Conservation (phyloP, 2,329 filamentous ascomycete species). For the Sarocladium strictum region DNA sequence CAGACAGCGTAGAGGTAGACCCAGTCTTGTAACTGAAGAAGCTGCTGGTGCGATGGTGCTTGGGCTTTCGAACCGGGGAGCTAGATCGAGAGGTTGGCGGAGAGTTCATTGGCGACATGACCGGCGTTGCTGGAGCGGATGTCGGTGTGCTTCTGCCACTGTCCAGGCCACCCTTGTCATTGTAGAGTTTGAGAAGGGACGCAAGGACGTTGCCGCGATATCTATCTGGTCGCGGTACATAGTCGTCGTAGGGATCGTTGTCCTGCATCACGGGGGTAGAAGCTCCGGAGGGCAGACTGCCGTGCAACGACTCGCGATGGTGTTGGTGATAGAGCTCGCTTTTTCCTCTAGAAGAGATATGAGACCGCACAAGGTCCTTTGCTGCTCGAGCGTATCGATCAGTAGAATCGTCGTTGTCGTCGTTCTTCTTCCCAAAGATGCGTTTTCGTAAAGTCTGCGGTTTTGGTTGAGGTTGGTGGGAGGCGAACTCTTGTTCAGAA, state of each 20-base stretch:
- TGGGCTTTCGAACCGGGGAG: constrained; percentile 27
- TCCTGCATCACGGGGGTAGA: constrained; percentile 25
- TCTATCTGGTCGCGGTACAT: constrained; percentile 59
- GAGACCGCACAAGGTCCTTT: constrained; percentile 29
- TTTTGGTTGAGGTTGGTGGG: background rate
- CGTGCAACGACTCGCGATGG: background rate
- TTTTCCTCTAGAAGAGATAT: constrained; percentile 12
- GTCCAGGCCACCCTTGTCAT: constrained; percentile 32
- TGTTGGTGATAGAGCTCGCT: constrained; percentile 5
- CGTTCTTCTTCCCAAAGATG: background rate
- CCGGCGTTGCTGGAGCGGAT: constrained; percentile 27
- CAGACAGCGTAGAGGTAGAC: constrained; percentile 37
- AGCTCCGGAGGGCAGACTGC: constrained; percentile 24
- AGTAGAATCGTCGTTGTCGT: background rate
- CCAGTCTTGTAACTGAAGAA: constrained; percentile 33
- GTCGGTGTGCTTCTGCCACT: constrained; percentile 32
- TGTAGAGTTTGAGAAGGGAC: constrained; percentile 65
- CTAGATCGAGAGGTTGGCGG: constrained; percentile 33
- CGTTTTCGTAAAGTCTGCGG: constrained; percentile 1
- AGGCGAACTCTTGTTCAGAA: background rate
- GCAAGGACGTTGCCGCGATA: constrained; percentile 71
- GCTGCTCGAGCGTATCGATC: constrained; percentile 16
- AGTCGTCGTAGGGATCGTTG: constrained; percentile 46
- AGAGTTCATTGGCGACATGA: constrained; percentile 35
- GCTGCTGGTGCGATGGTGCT: constrained; percentile 30